Percentiles rank a stretch among this genome's conserved stretches.
phyloP scores from a whole-genome alignment of 176 grass and related monocot genomes.

The Zizania latifolia region DNA sequence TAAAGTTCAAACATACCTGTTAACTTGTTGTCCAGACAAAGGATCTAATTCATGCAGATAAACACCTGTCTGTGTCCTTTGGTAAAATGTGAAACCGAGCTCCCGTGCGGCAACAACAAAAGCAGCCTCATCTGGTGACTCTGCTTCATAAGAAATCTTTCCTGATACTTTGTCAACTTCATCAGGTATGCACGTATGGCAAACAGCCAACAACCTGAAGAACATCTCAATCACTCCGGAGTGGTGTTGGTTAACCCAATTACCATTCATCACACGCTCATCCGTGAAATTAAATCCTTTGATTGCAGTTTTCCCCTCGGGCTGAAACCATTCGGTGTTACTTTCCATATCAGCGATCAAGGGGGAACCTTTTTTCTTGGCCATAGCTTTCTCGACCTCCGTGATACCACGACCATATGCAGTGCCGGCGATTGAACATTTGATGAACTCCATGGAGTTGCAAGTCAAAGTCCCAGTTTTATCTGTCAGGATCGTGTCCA shows the following conservation, averaged over 20 bases:
- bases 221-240: slow-evolving; percentile 55
- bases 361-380: slow-evolving; percentile 40
- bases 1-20: slow-evolving; percentile 44
- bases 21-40: slow-evolving; percentile 36
- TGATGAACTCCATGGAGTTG: slow-evolving; percentile 98
- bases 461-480: slow-evolving; percentile 92
- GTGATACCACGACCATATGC: slow-evolving; percentile 69
- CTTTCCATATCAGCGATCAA: slow-evolving; percentile 25
- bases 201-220: slow-evolving; percentile 62
- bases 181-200: slow-evolving; percentile 89
- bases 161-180: slow-evolving; percentile 62
- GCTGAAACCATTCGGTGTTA: background rate
- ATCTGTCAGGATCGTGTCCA: slow-evolving; percentile 80
- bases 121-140: slow-evolving; percentile 88
- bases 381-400: slow-evolving; percentile 79
- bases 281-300: slow-evolving; percentile 93
- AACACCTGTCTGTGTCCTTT: slow-evolving; percentile 59
- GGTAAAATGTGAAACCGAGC: slow-evolving; percentile 77
- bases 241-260: slow-evolving; percentile 52
- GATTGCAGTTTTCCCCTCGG: slow-evolving; percentile 2
- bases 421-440: slow-evolving; percentile 77
- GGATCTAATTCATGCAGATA: slow-evolving; percentile 64
- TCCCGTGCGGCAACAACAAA: slow-evolving; percentile 79
- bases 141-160: slow-evolving; percentile 78
- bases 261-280: slow-evolving; percentile 69